phyloP scores from a whole-genome alignment of 257 asterid genomes.

The Solanum appendiculatum region DNA sequence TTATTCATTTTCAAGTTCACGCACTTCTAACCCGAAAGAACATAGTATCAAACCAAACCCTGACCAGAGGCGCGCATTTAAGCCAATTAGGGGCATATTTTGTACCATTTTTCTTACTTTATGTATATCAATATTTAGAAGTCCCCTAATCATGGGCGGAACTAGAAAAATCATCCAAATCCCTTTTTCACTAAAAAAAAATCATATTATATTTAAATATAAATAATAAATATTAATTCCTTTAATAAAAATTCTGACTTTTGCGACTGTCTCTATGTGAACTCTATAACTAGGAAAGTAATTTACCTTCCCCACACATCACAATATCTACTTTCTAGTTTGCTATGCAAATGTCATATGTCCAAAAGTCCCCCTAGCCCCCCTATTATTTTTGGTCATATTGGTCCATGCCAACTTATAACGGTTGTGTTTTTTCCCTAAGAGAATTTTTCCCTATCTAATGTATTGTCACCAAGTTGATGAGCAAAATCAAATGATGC shows the following conservation, averaged over 20 bases:
- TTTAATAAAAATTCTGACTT: neutral
- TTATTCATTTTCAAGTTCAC: too few species aligned
- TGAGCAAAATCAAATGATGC: neutral
- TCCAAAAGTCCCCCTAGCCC: neutral
- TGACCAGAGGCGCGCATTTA: neutral
- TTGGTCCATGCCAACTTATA: neutral
- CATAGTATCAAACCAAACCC: neutral
- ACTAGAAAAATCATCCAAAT: neutral
- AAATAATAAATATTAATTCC: neutral
- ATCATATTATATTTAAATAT: neutral
- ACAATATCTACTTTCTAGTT: too few species aligned
- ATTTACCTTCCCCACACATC: too few species aligned
- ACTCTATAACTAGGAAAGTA: too few species aligned
- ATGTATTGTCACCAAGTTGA: neutral
- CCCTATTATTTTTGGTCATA: neutral
- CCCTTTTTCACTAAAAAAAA: neutral
- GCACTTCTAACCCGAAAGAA: too few species aligned
- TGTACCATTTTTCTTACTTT: neutral
- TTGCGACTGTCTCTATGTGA: too few species aligned
- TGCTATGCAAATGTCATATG: neutral
- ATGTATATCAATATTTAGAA: fast-evolving
- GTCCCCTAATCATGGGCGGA: fast-evolving
- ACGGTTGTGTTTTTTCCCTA: neutral
- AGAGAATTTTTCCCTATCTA: neutral
- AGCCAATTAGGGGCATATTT: neutral